Conservation (phyloP, 2,329 filamentous ascomycete genomes). For the Beauveria scarabaeidicola region DNA sequence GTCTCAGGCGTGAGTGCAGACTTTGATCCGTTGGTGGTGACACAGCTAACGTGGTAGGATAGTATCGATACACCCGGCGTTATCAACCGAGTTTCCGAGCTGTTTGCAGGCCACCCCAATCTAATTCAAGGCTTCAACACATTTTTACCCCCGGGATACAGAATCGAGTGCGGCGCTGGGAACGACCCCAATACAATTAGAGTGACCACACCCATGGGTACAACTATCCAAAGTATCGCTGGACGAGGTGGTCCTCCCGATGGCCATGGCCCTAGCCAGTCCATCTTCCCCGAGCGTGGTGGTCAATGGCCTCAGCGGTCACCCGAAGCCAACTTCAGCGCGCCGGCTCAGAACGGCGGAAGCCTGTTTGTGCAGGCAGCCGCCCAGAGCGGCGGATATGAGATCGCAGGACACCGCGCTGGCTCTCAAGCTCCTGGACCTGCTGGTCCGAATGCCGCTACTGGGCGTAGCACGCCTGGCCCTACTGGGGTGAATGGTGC, state of each 20-base stretch:
- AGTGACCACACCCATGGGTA: constrained; percentile 96
- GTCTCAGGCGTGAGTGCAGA: constrained; percentile 69
- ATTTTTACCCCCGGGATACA: constrained; percentile 88
- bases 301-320: constrained; percentile 49
- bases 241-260: constrained; percentile 41
- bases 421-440: constrained; percentile 29
- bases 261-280: constrained; percentile 31
- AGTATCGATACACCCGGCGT: constrained; percentile 95
- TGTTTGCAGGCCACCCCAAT: constrained; percentile 92
- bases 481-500: constrained; percentile 55
- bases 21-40: background rate
- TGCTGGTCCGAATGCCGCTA: constrained; percentile 46
- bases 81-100: constrained; percentile 88
- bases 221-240: constrained; percentile 81
- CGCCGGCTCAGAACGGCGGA: constrained; percentile 43
- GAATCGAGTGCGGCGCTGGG: constrained; percentile 90
- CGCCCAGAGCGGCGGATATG: constrained; percentile 28
- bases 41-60: constrained; percentile 20
- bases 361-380: constrained; percentile 38
- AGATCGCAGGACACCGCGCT: constrained; percentile 15
- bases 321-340: constrained; percentile 53
- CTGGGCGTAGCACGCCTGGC: constrained; percentile 48
- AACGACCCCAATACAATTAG: constrained; percentile 94
- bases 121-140: constrained; percentile 98
- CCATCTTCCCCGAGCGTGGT: constrained; percentile 39